Evolutionary conservation across 495 filamentous ascomycete species (phyloP), one percentile per base, ranked within the genome.

Genomic region (Tuber calosporum): DNA sequence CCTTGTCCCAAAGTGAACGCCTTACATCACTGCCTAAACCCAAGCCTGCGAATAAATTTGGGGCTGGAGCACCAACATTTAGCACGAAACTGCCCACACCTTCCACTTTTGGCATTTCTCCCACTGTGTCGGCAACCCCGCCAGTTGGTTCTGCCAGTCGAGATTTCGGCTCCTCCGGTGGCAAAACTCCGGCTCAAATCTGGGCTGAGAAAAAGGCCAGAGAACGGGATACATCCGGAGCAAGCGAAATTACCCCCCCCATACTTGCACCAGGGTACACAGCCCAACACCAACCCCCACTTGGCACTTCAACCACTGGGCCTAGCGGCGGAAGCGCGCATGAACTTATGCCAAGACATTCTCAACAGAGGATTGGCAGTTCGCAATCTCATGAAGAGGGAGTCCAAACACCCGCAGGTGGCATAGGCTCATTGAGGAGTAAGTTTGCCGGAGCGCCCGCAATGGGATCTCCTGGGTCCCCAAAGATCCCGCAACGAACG

Each of bases 151-250:
- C 88, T 73, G 93, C 93, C 48, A 96, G 93, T 82, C 87, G 91
- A 77, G 97, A 93, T 36, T 99, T 97, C 85, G 94, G 95, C 4
- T 93, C 97, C 73, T 86, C 96, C 83, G 94, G 91, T 73, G 94
- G 93, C 67, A 99, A 98, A 84, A 97, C 95, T 8, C 95, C 95
- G 26, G 93, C 96, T 36, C 95, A 99, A 81, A 82, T 97, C 26
- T 99, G 95, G 95, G 94, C 94, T 0, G 95, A 99, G 83, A 96
- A 91, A 83, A 99, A 97, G 84, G 93, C 91, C 37, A 88, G 88
- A 70, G 91, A 96, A 80, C 86, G 90, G 30, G 91, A 89, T 38
- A 75, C 82, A 42, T 77, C 78, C 8, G 84, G 84, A 67, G 81
- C 84, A 30, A 83, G 82, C 41, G 83, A 84, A 39, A 74, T 82